Base-by-base conservation (phyloP, 495 filamentous ascomycete genomes). In the Penicillium bialowiezense region DNA sequence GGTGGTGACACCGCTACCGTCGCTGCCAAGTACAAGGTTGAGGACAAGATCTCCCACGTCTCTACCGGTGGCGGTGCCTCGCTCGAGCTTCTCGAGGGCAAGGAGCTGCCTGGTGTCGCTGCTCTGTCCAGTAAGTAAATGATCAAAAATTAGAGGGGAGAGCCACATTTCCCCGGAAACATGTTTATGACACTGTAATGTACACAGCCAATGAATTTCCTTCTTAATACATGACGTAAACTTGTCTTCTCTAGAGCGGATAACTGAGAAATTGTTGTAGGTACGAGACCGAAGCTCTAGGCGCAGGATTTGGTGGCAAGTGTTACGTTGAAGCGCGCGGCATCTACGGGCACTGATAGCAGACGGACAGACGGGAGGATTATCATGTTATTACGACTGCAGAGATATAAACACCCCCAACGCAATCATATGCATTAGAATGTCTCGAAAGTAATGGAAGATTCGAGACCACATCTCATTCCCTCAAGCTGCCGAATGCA, bases 1-100 rank as follows among this genome's bases (percentile, higher is more conserved):
- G 93, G 93, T 63, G 93, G 93, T 68, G 93, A 99, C 72, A 99
- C 93, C 36, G 93, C 93, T 34, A 99, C 93, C 31, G 95, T 96
- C 21, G 93, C 95, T 42, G 92, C 91, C 65, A 97, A 99, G 79
- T 97, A 96, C 64, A 85, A 86, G 26, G 90, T 85, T 33, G 93
- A 99, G 81, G 84, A 88, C 70, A 95, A 97, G 81, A 79, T 97
- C 67, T 95, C 89, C 74, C 93, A 99, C 74, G 95, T 99, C 48
- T 95, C 90, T 31, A 99, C 93, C 24, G 93, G 93, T 55, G 93
- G 93, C 61, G 93, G 93, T 69, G 93, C 93, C 53, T 93, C 88
- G 50, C 79, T 99, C 49, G 95, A 97, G 77, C 77, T 99, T 53
- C 78, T 99, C 47, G 93, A 99, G 79, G 93, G 95, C 68, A 97